Conservation (phyloP, 2,329 filamentous ascomycete genomes). For the Sporothrix brasiliensis region DNA sequence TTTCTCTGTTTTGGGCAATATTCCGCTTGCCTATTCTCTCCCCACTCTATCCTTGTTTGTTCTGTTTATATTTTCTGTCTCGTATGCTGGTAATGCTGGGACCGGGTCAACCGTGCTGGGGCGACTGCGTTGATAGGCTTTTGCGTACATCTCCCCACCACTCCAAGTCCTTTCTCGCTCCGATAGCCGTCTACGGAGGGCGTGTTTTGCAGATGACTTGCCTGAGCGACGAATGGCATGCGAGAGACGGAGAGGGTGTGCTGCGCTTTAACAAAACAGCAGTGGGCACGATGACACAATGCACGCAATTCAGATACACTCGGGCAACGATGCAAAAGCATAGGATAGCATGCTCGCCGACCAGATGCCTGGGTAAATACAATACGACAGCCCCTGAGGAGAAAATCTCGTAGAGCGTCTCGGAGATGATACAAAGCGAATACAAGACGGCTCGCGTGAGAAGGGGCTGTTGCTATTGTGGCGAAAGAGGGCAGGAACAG, state of each 20-base stretch:
- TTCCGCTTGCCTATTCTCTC: not conserved
- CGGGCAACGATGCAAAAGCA: not conserved
- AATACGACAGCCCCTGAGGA: conserved; percentile 7
- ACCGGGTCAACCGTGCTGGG: not conserved
- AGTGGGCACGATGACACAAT: not conserved
- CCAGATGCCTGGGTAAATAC: conserved; percentile 18
- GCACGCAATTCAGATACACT: not conserved
- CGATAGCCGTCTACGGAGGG: not conserved
- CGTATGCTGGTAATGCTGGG: not conserved
- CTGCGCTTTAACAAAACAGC: not conserved
- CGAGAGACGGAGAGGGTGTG: not conserved
- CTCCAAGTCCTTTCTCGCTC: not conserved
- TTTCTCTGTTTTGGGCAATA: not conserved
- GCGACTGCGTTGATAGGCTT: not conserved
- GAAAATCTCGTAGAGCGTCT: not conserved
- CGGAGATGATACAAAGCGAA: not conserved
- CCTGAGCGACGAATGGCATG: not conserved
- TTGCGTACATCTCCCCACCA: not conserved
- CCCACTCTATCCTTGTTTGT: not conserved
- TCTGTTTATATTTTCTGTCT: not conserved
- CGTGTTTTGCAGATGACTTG: not conserved
- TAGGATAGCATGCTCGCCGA: not conserved
- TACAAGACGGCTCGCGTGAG: not conserved
- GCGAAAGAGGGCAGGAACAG: too few species aligned
- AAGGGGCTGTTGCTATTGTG: too few species aligned